A percentile compares a stretch with the other conserved stretches of the same genome.
These are phyloP conservation scores for Ustilago vetiveriae DNA, from an alignment of 1,284 basidiomycete species.

Conservation along the genomic window DNA sequence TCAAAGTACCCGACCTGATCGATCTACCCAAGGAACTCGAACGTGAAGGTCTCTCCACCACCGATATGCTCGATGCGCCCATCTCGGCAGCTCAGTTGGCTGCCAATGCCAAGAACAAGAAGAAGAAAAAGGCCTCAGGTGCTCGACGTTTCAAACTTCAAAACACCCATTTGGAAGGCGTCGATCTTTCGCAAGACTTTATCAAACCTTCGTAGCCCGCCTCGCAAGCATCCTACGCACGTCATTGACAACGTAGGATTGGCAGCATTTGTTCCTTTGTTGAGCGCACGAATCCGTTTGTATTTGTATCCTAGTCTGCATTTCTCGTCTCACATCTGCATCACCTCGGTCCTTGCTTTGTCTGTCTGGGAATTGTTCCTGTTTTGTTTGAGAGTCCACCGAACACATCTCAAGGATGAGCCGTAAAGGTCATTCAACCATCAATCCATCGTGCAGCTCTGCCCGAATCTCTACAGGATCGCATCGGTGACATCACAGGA, in stretches of 20 bases:
- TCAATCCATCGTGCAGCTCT: too few species aligned
- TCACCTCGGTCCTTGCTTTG: not conserved
- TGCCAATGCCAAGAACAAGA: constrained; percentile 46
- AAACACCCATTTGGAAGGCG: constrained; percentile 81
- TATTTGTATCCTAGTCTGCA: constrained; percentile 8
- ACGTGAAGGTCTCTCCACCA: constrained; percentile 68
- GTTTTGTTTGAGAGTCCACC: too few species aligned
- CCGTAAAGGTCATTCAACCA: too few species aligned
- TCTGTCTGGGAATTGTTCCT: too few species aligned
- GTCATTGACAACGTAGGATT: too few species aligned
- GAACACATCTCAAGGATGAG: too few species aligned
- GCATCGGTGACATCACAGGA: too few species aligned
- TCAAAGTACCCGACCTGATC: constrained; percentile 83
- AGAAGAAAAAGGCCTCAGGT: constrained; percentile 52
- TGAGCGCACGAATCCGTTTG: constrained; percentile 2
- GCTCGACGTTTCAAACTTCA: constrained; percentile 74
- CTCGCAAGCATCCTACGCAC: too few species aligned
- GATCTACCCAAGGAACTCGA: constrained; percentile 80
- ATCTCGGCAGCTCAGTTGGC: constrained; percentile 36
- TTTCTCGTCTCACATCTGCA: not conserved
- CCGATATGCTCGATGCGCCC: constrained; percentile 51
- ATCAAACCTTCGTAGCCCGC: constrained; percentile 38
- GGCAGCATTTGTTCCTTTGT: too few species aligned
- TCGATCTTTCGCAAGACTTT: constrained; percentile 79
- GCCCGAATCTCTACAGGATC: too few species aligned